Evolutionary conservation across 176 grass and related monocot species (phyloP).

Genomic region (Lolium perenne): DNA sequence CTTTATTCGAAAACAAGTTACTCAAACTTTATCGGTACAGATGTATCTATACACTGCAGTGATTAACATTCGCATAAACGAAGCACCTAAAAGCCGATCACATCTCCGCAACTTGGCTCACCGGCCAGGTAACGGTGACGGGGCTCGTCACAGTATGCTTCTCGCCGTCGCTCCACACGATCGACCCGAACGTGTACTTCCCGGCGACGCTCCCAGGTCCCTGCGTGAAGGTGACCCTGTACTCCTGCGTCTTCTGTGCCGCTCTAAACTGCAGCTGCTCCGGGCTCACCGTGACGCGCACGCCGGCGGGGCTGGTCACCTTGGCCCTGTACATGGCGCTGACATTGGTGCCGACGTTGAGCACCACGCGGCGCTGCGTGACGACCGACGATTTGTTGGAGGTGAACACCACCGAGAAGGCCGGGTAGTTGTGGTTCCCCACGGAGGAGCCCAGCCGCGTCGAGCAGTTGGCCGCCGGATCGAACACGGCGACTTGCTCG

Average conservation of each 20-base stretch:
- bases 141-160: constrained; percentile 42
- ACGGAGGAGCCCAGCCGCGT: not conserved
- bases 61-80: too few relatives aligned
- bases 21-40: too few relatives aligned
- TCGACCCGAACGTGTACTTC: constrained; percentile 37
- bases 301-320: constrained; percentile 43
- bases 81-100: not conserved
- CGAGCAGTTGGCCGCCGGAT: constrained; percentile 43
- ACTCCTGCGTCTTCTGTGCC: constrained; percentile 7
- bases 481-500: not conserved
- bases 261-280: constrained; percentile 46
- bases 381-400: constrained; percentile 24
- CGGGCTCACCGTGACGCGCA: constrained; percentile 49
- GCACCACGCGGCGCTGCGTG: constrained; percentile 56
- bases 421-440: constrained; percentile 66
- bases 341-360: constrained; percentile 48
- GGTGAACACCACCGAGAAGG: constrained; percentile 53
- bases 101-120: not conserved
- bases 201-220: not conserved
- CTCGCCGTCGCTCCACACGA: constrained; percentile 48
- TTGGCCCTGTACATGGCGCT: constrained; percentile 39
- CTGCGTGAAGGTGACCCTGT: constrained; percentile 29
- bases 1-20: too few relatives aligned
- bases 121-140: not conserved
- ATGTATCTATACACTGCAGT: too few relatives aligned